phyloP scores from a whole-genome alignment of 768 basidiomycete species.

The Ramaria sp. region DNA sequence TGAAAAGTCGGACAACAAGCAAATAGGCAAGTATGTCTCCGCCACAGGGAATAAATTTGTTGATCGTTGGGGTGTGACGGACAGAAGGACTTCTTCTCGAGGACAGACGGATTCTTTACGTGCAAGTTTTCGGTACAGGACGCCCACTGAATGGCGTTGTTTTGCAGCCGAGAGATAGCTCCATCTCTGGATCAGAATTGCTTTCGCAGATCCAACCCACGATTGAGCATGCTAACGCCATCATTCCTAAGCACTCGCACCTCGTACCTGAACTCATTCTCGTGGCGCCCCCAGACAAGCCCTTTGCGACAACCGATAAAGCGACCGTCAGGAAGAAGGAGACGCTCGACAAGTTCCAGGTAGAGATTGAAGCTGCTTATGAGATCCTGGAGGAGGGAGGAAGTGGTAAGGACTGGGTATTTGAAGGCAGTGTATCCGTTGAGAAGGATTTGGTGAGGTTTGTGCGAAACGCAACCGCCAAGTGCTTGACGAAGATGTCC shows the following conservation, averaged over 20 bases:
- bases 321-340: too few species aligned
- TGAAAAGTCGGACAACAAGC: slow-evolving; percentile 18
- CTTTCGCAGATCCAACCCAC: too few species aligned
- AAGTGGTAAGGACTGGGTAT: too few species aligned
- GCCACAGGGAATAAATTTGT: background rate
- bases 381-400: background rate
- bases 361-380: too few species aligned
- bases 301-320: slow-evolving; percentile 15
- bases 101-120: slow-evolving; percentile 15
- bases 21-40: slow-evolving; percentile 15
- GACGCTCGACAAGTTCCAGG: too few species aligned
- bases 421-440: too few species aligned
- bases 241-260: slow-evolving; percentile 14
- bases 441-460: background rate
- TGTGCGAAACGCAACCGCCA: too few species aligned
- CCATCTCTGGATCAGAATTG: too few species aligned
- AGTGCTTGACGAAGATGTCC: too few species aligned
- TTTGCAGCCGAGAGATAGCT: too few species aligned
- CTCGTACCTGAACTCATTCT: slow-evolving; percentile 18
- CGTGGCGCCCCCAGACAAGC: slow-evolving; percentile 12
- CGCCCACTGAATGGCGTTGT: too few species aligned
- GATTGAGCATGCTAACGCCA: too few species aligned
- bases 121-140: slow-evolving; percentile 18
- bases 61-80: background rate
- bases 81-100: slow-evolving; percentile 15